phyloP scores from a whole-genome alignment of 108 stramenopile genomes.

The Aurantiochytrium sp. region DNA sequence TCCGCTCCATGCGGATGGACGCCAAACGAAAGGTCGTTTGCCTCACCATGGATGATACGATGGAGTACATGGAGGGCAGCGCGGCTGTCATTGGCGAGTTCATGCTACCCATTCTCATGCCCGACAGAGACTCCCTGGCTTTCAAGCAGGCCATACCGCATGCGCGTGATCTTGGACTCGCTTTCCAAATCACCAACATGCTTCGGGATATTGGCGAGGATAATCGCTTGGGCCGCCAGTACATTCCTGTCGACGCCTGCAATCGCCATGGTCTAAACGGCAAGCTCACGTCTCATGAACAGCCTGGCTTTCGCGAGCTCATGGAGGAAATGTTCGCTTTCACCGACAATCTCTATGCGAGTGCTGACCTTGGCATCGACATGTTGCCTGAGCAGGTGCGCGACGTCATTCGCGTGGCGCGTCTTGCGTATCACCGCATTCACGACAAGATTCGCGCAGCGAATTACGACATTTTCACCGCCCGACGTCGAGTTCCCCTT shows the following conservation, averaged over 20 bases:
- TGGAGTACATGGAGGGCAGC: constrained; percentile 13
- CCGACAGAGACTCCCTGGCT: background rate
- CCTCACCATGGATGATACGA: constrained; percentile 1
- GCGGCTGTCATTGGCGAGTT: constrained; percentile 16
- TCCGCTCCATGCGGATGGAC: constrained; percentile 17
- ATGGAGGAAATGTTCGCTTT: background rate
- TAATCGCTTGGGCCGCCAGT: constrained; percentile 77
- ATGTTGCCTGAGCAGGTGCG: background rate
- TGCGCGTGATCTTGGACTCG: constrained; percentile 65
- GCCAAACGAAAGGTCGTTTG: background rate
- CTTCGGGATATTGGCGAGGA: constrained; percentile 95
- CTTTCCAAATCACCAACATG: constrained; percentile 96
- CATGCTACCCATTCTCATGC: constrained; percentile 8
- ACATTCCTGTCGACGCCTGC: constrained; percentile 57
- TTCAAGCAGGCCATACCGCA: background rate
- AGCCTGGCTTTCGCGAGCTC: background rate
- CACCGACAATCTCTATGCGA: background rate
- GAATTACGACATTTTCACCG: background rate
- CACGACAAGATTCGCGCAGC: background rate
- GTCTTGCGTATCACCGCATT: background rate
- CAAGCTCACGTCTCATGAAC: background rate
- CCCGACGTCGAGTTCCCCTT: background rate
- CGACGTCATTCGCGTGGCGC: background rate
- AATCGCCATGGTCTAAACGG: background rate
- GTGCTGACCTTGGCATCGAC: background rate